These are phyloP conservation scores for Stagonosporopsis vannaccii DNA, from an alignment of 2,329 filamentous ascomycete species.

Conservation along the genomic window DNA sequence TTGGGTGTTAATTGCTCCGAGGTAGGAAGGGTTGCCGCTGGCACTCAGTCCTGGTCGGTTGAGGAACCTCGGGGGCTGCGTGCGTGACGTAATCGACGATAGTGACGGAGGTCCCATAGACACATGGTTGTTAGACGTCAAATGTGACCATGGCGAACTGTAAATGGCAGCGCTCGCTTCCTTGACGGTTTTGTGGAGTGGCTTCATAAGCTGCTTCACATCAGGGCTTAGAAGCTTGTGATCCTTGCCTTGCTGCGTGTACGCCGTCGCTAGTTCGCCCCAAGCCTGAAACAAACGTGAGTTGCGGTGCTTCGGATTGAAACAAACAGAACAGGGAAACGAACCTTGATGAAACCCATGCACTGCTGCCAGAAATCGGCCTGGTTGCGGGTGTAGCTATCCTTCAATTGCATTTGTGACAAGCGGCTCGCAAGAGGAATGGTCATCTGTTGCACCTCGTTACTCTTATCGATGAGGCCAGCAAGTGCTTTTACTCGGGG, in stretches of 20 bases:
- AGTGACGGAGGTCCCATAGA: constrained; percentile 41
- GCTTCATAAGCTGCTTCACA: constrained; percentile 75
- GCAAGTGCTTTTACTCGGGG: constrained; percentile 52
- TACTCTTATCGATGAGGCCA: constrained; percentile 74
- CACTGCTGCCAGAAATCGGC: constrained; percentile 73
- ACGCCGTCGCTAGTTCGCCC: constrained; percentile 65
- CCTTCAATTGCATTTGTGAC: constrained; percentile 82
- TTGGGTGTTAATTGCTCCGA: constrained; percentile 48
- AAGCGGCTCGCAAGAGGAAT: constrained; percentile 76
- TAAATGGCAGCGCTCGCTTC: constrained; percentile 79
- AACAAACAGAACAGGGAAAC: constrained; percentile 29
- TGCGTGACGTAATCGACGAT: constrained; percentile 46
- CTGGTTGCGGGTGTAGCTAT: constrained; percentile 74
- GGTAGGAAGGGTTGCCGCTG: constrained; percentile 36
- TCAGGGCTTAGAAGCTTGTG: constrained; percentile 66
- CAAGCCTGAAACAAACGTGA: constrained; percentile 61
- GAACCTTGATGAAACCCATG: constrained; percentile 71
- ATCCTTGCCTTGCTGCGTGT: constrained; percentile 44
- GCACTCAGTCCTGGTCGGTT: constrained; percentile 36
- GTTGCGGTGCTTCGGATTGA: constrained; percentile 34
- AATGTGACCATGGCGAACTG: constrained; percentile 67
- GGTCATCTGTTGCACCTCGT: constrained; percentile 73
- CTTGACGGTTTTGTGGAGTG: constrained; percentile 82
- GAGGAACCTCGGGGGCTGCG: constrained; percentile 42
- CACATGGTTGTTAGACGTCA: constrained; percentile 50